These are phyloP conservation scores for Colletotrichum eleusines DNA, from an alignment of 2,329 filamentous ascomycete species.

Conservation along the genomic window DNA sequence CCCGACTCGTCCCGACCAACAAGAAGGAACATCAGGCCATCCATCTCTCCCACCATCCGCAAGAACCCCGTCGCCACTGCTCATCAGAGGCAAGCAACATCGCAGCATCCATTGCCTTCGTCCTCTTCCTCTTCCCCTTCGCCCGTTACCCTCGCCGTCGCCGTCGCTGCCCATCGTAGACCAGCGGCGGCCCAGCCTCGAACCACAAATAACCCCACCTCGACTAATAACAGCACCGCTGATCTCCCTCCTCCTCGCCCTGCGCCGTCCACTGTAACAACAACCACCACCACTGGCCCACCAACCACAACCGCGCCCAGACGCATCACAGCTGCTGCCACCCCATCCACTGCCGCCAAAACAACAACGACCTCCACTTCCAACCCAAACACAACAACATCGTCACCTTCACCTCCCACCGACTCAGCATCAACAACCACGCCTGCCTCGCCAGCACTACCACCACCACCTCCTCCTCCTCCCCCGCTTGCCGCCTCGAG, in stretches of 20 bases:
- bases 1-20: slow-evolving; percentile 35
- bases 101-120: slow-evolving; percentile 42
- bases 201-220: slow-evolving; percentile 33
- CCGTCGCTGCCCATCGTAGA: slow-evolving; percentile 17
- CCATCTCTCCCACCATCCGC: slow-evolving; percentile 35
- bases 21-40: slow-evolving; percentile 38
- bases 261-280: background rate
- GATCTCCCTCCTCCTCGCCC: slow-evolving; percentile 7
- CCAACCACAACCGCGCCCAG: slow-evolving; percentile 38
- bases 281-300: slow-evolving; percentile 37
- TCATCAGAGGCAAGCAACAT: slow-evolving; percentile 17
- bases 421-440: slow-evolving; percentile 28
- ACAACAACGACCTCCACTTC: slow-evolving; percentile 6
- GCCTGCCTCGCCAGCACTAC: slow-evolving; percentile 17
- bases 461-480: no score
- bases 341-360: slow-evolving; percentile 9
- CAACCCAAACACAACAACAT: slow-evolving; percentile 29
- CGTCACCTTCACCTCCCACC: slow-evolving; percentile 13
- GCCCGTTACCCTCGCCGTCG: background rate
- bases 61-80: slow-evolving; percentile 21
- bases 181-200: slow-evolving; percentile 30
- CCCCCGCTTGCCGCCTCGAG: slow-evolving; percentile 25
- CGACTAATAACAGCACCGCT: slow-evolving; percentile 18
- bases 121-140: slow-evolving; percentile 50
- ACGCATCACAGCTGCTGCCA: slow-evolving; percentile 34